These are phyloP conservation scores for Suillus placidus DNA, from an alignment of 768 basidiomycete genomes.

Conservation along the genomic window DNA sequence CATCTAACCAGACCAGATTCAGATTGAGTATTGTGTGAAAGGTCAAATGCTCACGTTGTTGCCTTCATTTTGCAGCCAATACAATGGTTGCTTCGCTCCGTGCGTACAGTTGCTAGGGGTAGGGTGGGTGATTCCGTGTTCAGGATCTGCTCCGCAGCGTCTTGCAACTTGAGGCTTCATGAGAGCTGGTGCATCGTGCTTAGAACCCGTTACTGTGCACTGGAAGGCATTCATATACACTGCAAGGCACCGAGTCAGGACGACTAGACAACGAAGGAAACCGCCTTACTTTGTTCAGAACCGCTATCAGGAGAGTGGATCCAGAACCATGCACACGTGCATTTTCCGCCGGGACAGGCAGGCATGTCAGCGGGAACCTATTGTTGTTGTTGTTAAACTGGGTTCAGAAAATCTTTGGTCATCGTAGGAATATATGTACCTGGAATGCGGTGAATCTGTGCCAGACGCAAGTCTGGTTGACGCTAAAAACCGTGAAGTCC, in stretches of 20 bases:
- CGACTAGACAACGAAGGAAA: background rate
- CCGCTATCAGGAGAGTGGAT: slow-evolving; percentile 40
- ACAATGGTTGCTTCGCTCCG: slow-evolving; percentile 42
- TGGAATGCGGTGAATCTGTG: slow-evolving; percentile 39
- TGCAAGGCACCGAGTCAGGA: slow-evolving; percentile 11
- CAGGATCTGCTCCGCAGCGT: slow-evolving; percentile 40
- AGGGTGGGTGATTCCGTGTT: slow-evolving; percentile 18
- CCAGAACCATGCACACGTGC: slow-evolving; percentile 49
- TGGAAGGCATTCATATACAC: slow-evolving; percentile 45
- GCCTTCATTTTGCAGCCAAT: slow-evolving; percentile 42
- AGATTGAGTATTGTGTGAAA: background rate
- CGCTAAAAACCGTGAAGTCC: slow-evolving; percentile 45
- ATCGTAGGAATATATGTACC: slow-evolving; percentile 41
- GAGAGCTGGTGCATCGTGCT: slow-evolving; percentile 28
- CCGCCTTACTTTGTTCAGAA: slow-evolving; percentile 36
- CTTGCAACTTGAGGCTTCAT: slow-evolving; percentile 36
- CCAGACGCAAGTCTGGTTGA: slow-evolving; percentile 50
- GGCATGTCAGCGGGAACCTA: slow-evolving; percentile 46
- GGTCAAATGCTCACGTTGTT: slow-evolving; percentile 39
- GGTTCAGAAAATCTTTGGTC: slow-evolving; percentile 36
- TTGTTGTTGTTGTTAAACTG: slow-evolving; percentile 39
- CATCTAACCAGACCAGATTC: slow-evolving; percentile 23
- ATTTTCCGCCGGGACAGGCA: slow-evolving; percentile 44
- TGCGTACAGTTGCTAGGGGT: slow-evolving; percentile 40
- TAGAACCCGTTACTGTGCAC: slow-evolving; percentile 40